Base-by-base conservation (phyloP, 2,329 filamentous ascomycete species). In the Torrubiella hemipterigena region DNA sequence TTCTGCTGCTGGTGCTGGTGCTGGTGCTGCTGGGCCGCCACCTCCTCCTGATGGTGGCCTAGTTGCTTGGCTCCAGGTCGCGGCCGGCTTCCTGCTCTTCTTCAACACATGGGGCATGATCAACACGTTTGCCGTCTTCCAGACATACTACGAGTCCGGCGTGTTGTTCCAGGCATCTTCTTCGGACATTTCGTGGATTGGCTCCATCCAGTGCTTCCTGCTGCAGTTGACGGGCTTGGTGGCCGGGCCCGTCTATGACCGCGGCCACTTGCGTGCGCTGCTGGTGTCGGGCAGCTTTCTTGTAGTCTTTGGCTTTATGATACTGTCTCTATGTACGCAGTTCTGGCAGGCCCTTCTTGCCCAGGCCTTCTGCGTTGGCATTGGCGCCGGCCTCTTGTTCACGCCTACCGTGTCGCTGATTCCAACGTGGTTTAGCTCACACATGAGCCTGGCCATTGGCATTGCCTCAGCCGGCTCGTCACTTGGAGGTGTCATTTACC, bases 321-420 rank as follows among this genome's bases (percentile, higher is more conserved):
- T 62, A 49, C 50, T 51, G 3, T 55, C 51, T 11, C 47, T 65
- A 16, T 55, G 50, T 40, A 53, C 47, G 2, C 29, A 49, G 19
- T 62, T 58, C 44, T 64, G 53, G 36, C 59, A 52, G 13, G 29
- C 51, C 19, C 31, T 52, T 22, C 40, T 52, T 26, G 44, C 48
- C 4, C 50, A 51, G 39, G 48, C 46, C 9, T 31, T 52, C 13
- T 43, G 42, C 38, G 49, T 91, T 2, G 54, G 89, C 5, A 70
- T 73, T 29, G 84, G 84, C 6, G 39, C 81, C 2, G 79, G 77
- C 3, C 74, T 73, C 2, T 69, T 93, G 28, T 89, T 87, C 46
- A 91, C 83, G 0, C 79, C 84, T 1, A 74, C 80, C 14, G 66
- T 93, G 32, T 73, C 80, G 0, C 71, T 78, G 3, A 67, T 91